A percentile compares a stretch with the other conserved stretches of the same genome.
These are phyloP conservation scores for Penicillium alfredii DNA, from an alignment of 495 filamentous ascomycete species.

Conservation along the genomic window DNA sequence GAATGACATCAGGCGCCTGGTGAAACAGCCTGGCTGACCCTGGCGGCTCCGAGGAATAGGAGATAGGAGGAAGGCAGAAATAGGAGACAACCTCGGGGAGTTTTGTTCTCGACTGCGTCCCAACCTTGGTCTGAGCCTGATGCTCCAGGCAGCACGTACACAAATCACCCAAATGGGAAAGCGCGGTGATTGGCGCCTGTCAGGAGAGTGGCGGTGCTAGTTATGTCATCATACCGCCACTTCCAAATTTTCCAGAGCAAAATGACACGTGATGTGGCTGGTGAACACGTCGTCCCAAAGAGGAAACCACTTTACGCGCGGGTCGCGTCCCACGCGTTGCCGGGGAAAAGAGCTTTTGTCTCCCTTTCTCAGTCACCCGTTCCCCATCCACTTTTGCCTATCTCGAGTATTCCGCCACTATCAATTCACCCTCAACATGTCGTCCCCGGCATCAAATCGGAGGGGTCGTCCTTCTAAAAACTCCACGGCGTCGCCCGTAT, in stretches of 20 bases:
- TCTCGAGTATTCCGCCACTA: background rate
- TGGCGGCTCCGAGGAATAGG: slow-evolving; percentile 13
- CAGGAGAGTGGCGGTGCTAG: slow-evolving; percentile 6
- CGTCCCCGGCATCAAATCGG: slow-evolving; percentile 42
- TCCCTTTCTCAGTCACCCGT: slow-evolving; percentile 18
- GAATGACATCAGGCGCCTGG: slow-evolving; percentile 43
- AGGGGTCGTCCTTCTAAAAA: slow-evolving; percentile 40
- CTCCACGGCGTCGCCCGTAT: slow-evolving; percentile 37
- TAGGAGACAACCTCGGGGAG: no score
- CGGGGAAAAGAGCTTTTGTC: slow-evolving; percentile 17
- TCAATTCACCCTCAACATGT: slow-evolving; percentile 33
- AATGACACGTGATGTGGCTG: no score
- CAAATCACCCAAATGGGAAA: background rate
- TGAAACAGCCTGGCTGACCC: slow-evolving; percentile 29
- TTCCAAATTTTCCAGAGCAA: no score
- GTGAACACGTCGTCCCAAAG: slow-evolving; percentile 22
- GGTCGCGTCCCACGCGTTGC: slow-evolving; percentile 30
- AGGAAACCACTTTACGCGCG: slow-evolving; percentile 40
- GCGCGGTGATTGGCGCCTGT: no score
- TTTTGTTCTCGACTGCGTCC: no score
- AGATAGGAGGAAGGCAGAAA: background rate
- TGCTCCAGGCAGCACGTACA: no score
- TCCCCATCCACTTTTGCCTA: slow-evolving; percentile 7
- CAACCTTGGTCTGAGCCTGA: no score
- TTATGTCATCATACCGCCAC: no score